Evolutionary conservation across 139 green algal species (phyloP).

Genomic region (Chlorella sp.): DNA sequence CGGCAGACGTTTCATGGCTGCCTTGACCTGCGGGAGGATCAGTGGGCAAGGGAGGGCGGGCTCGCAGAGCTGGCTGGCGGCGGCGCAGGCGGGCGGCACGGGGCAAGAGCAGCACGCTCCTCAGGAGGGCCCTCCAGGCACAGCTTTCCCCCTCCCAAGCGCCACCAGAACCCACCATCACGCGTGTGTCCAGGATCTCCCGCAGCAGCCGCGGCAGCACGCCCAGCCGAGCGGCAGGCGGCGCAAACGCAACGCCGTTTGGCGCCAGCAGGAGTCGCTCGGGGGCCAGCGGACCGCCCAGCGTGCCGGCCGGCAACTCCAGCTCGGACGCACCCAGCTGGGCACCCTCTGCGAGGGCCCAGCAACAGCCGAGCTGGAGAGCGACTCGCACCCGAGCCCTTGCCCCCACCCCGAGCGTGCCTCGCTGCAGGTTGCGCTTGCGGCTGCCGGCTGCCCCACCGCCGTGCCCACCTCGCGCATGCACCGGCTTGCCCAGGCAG

Average conservation of each 20-base stretch:
- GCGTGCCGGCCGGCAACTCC: slow-evolving; percentile 8
- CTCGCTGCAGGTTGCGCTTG: too few relatives aligned
- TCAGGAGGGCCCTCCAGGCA: too few relatives aligned
- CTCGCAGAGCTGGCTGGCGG: too few relatives aligned
- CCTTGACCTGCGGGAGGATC: slow-evolving; percentile 56
- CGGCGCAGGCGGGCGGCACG: too few relatives aligned
- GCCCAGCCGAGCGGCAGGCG: slow-evolving; percentile 62
- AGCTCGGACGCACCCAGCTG: slow-evolving; percentile 29
- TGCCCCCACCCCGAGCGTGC: too few relatives aligned
- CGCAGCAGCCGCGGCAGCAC: slow-evolving; percentile 92
- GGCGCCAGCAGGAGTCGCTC: slow-evolving; percentile 72
- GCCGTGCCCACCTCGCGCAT: slow-evolving; percentile 34
- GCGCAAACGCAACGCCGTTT: slow-evolving; percentile 88
- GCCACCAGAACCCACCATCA: slow-evolving; percentile 95
- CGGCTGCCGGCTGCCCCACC: background rate
- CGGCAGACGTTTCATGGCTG: slow-evolving; percentile 81
- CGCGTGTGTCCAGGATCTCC: slow-evolving; percentile 93
- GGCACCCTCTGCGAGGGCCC: slow-evolving; percentile 17
- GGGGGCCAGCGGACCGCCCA: slow-evolving; percentile 23
- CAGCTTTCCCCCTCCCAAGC: too few relatives aligned
- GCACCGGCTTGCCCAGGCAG: slow-evolving; percentile 71
- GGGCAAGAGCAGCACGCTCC: too few relatives aligned
- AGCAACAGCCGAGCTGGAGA: too few relatives aligned
- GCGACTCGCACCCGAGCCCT: too few relatives aligned
- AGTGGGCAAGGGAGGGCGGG: too few relatives aligned